Evolutionary conservation across 257 asterid species (phyloP).

Genomic region (Datura wrightii): DNA sequence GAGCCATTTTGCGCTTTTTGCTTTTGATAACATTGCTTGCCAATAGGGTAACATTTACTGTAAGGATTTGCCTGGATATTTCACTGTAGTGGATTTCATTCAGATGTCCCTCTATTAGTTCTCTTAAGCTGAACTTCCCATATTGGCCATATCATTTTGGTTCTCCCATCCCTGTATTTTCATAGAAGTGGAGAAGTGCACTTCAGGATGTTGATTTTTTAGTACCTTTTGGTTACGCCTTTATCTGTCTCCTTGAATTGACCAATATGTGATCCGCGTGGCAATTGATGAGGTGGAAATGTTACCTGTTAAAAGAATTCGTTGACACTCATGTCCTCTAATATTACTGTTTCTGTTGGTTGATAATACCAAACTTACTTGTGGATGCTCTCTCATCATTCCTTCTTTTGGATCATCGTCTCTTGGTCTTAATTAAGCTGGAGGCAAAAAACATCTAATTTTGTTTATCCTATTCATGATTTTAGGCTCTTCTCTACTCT

Average conservation of each 20-base stretch:
- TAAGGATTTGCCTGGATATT: background rate
- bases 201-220: background rate
- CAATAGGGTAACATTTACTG: background rate
- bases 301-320: background rate
- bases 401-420: background rate
- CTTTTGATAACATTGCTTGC: background rate
- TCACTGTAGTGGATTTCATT: background rate
- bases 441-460: background rate
- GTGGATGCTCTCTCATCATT: background rate
- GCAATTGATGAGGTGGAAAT: background rate
- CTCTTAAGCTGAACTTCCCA: background rate
- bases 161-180: background rate
- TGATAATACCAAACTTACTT: background rate
- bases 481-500: background rate
- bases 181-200: background rate
- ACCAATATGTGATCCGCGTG: background rate
- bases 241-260: background rate
- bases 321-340: background rate
- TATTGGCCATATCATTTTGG: background rate
- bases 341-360: background rate
- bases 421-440: background rate
- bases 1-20: too few relatives aligned
- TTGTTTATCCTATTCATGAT: background rate
- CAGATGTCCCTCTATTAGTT: background rate
- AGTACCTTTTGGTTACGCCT: background rate